Conservation (phyloP, 257 asterid genomes). For the Solanum phureja region DNA sequence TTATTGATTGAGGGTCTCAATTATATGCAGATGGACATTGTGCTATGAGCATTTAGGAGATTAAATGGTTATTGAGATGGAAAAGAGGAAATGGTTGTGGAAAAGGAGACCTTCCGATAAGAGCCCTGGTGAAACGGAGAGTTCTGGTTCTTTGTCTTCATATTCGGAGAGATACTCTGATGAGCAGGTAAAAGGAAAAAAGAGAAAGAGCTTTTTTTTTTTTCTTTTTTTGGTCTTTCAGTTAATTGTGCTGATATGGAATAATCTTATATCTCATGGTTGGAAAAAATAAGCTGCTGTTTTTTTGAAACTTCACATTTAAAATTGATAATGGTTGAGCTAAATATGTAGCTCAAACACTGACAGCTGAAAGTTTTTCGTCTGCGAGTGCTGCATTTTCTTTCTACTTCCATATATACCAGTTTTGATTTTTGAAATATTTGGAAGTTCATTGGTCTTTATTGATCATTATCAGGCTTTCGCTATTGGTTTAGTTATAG, state of each 20-base stretch:
- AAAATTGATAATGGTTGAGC: neutral
- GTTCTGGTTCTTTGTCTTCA: conserved; percentile 54
- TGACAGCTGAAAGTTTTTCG: neutral
- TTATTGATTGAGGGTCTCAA: neutral
- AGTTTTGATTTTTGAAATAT: neutral
- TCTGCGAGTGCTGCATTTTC: neutral
- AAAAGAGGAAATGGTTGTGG: conserved; percentile 74
- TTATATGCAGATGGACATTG: conserved; percentile 16
- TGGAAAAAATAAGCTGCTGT: neutral
- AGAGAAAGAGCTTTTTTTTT: neutral
- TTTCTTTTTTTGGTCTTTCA: neutral
- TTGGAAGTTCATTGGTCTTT: neutral
- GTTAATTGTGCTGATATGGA: neutral
- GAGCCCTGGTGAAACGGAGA: conserved; percentile 65
- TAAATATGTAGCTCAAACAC: neutral
- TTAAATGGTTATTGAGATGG: conserved; percentile 28
- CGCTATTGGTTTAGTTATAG: neutral
- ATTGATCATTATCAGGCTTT: neutral
- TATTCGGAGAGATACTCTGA: conserved; percentile 56
- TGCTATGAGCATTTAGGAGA: conserved; percentile 2
- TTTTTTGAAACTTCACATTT: neutral
- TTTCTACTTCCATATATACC: neutral
- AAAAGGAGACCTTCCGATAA: conserved; percentile 54
- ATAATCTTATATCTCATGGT: neutral
- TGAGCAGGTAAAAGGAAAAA: conserved; percentile 39